These are phyloP conservation scores for Starmerella potacharoeniae DNA, from an alignment of 805 yeast genomes.

Conservation along the genomic window DNA sequence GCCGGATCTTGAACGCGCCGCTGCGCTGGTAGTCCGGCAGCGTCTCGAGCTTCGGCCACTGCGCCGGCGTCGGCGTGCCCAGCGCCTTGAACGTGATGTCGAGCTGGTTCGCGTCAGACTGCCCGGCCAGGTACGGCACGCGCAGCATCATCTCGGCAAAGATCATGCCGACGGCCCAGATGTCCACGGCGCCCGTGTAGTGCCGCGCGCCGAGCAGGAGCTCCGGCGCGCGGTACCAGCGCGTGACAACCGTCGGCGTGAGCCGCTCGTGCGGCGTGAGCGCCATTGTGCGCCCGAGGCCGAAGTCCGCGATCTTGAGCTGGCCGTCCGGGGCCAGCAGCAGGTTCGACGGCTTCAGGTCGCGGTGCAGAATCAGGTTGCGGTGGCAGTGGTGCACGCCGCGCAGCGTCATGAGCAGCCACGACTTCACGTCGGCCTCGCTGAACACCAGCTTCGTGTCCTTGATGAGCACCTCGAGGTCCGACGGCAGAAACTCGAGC, in stretches of 20 bases:
- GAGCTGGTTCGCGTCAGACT: conserved; percentile 77
- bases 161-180: conserved; percentile 94
- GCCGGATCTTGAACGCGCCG: conserved; percentile 33
- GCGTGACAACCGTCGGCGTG: conserved; percentile 89
- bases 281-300: conserved; percentile 78
- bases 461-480: conserved; percentile 77
- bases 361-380: conserved; percentile 80
- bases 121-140: conserved; percentile 90
- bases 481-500: conserved; percentile 86
- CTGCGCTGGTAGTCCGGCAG: conserved; percentile 51
- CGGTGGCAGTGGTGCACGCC: conserved; percentile 96
- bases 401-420: conserved; percentile 88
- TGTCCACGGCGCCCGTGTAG: conserved; percentile 79
- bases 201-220: conserved; percentile 76
- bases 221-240: conserved; percentile 98
- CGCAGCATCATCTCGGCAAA: conserved; percentile 94
- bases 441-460: conserved; percentile 66
- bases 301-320: conserved; percentile 93
- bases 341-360: conserved; percentile 85
- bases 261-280: conserved; percentile 48
- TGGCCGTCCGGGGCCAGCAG: conserved; percentile 78
- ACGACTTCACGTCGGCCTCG: conserved; percentile 79
- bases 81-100: conserved; percentile 90
- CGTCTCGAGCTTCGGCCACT: conserved; percentile 81
- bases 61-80: conserved; percentile 88